These are phyloP conservation scores for Rhododendron simsii DNA, from an alignment of 148 eudicot genomes.

Conservation along the genomic window DNA sequence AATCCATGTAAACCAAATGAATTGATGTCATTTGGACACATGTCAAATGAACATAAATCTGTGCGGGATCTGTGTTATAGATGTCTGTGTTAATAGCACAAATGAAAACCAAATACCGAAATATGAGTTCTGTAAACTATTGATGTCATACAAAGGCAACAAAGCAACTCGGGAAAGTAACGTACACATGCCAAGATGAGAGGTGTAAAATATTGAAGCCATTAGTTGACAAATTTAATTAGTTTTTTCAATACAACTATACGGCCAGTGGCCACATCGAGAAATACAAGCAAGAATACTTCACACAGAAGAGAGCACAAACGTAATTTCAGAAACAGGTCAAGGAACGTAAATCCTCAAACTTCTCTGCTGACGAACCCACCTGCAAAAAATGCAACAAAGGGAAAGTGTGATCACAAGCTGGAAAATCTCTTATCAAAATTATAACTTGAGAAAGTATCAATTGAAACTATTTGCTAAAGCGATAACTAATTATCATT, in stretches of 20 bases:
- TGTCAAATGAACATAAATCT: background rate
- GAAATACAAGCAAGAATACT: background rate
- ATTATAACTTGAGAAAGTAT: background rate
- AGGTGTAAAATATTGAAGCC: background rate
- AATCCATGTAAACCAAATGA: too few species aligned
- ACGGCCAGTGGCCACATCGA: background rate
- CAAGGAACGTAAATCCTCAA: background rate
- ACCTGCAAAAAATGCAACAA: conserved; percentile 19
- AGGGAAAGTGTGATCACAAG: background rate
- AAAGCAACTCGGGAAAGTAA: background rate
- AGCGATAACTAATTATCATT: background rate
- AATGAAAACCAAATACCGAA: too few species aligned
- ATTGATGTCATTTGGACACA: background rate
- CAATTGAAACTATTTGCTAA: background rate
- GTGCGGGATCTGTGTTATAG: too few species aligned
- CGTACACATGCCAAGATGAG: background rate
- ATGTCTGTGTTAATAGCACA: too few species aligned
- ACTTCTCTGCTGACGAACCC: background rate
- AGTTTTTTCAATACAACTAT: background rate
- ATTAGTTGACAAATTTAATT: background rate
- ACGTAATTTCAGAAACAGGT: background rate
- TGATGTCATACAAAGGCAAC: background rate
- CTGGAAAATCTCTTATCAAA: background rate
- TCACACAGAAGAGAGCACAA: background rate
- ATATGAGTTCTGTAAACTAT: background rate